Evolutionary conservation across 768 basidiomycete genomes (phyloP).

Genomic region (Boletus pseudo-olivaceus): DNA sequence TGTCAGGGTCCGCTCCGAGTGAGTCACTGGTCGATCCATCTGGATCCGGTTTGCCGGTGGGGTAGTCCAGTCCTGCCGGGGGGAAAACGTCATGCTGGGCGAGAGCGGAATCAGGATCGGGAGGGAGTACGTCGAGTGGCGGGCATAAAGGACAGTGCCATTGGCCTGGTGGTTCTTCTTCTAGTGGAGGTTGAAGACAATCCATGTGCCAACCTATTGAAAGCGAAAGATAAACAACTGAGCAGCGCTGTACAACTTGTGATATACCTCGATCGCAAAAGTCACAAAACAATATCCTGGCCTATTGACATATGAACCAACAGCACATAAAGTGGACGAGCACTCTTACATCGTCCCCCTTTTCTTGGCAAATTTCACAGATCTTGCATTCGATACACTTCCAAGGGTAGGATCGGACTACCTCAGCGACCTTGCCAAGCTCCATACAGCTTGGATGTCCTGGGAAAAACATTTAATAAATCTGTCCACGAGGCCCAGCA

Average conservation of each 20-base stretch:
- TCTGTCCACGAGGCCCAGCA: neutral
- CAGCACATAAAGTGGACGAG: slow-evolving; percentile 9
- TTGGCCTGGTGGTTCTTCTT: slow-evolving; percentile 66
- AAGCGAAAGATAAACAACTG: slow-evolving; percentile 1
- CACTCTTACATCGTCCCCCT: slow-evolving; percentile 81
- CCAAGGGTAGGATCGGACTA: slow-evolving; percentile 77
- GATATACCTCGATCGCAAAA: slow-evolving; percentile 80
- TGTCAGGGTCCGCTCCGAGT: slow-evolving; percentile 23
- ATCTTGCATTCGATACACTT: slow-evolving; percentile 88
- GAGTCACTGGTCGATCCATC: slow-evolving; percentile 30
- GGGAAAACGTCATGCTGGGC: slow-evolving; percentile 42
- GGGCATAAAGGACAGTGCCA: slow-evolving; percentile 75
- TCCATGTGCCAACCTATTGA: slow-evolving; percentile 77
- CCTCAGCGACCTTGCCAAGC: slow-evolving; percentile 52
- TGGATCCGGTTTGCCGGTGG: slow-evolving; percentile 20
- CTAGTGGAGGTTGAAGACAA: slow-evolving; percentile 71
- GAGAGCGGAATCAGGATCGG: neutral
- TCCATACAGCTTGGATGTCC: slow-evolving; percentile 89
- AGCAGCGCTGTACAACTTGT: slow-evolving; percentile 5
- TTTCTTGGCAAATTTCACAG: slow-evolving; percentile 81
- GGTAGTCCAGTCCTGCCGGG: slow-evolving; percentile 26
- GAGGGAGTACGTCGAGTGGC: slow-evolving; percentile 22
- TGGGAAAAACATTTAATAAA: slow-evolving; percentile 25
- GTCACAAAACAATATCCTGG: slow-evolving; percentile 86
- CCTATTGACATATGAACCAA: slow-evolving; percentile 42